Evolutionary conservation across 768 basidiomycete species (phyloP).

Genomic region (Rhizopogon rudus): DNA sequence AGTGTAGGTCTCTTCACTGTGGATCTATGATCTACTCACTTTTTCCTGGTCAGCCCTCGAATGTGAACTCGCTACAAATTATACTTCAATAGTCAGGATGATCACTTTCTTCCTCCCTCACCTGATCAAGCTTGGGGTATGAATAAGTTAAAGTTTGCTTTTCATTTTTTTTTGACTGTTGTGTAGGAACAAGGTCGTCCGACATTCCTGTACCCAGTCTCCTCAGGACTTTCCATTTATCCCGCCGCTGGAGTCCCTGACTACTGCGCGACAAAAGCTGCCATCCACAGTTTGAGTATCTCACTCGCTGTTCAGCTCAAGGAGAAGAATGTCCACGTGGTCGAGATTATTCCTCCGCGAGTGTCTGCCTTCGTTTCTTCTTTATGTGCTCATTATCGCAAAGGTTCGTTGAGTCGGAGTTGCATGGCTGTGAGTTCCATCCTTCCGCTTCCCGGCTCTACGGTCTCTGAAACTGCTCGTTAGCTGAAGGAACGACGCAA

Average conservation of each 20-base stretch:
- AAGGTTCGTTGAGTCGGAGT: slow-evolving; percentile 57
- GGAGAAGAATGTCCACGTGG: slow-evolving; percentile 45
- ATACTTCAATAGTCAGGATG: slow-evolving; percentile 43
- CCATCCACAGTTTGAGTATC: slow-evolving; percentile 47
- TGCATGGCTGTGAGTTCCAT: slow-evolving; percentile 46
- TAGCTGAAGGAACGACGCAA: slow-evolving; percentile 49
- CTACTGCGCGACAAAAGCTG: slow-evolving; percentile 57
- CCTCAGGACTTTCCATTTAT: slow-evolving; percentile 44
- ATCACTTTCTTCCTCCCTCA: slow-evolving; percentile 50
- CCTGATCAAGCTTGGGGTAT: slow-evolving; percentile 47
- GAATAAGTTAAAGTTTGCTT: slow-evolving; percentile 3
- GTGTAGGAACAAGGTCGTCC: slow-evolving; percentile 36
- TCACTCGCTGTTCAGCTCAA: slow-evolving; percentile 43
- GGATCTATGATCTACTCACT: not conserved
- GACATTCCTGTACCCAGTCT: slow-evolving; percentile 45
- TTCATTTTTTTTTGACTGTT: not conserved
- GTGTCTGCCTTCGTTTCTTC: slow-evolving; percentile 13
- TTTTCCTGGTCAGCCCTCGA: slow-evolving; percentile 5
- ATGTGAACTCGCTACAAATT: slow-evolving; percentile 51
- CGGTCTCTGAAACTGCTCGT: slow-evolving; percentile 42
- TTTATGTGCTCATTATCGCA: not conserved
- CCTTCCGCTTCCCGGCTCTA: not conserved
- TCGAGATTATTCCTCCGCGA: slow-evolving; percentile 57
- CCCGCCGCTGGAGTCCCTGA: slow-evolving; percentile 39
- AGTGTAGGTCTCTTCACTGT: slow-evolving; percentile 23